Percentiles rank a stretch among this genome's conserved stretches.
These are phyloP conservation scores for Cucurbita moschata DNA, from an alignment of 306 rosid species.

Conservation along the genomic window DNA sequence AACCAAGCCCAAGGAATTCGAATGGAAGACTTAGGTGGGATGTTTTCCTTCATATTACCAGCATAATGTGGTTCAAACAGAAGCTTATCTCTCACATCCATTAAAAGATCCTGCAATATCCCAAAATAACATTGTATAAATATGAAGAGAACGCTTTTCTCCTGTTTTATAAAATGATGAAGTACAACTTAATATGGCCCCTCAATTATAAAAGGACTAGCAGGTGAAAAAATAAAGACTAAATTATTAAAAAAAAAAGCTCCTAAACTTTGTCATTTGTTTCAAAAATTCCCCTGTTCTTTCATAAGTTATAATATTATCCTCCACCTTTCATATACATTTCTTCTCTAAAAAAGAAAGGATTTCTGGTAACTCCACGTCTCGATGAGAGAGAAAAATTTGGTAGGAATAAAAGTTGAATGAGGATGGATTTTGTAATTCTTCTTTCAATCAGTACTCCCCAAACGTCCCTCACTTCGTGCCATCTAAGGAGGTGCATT, in stretches of 20 bases:
- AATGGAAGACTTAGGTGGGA: constrained; percentile 72
- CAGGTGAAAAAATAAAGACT: neutral
- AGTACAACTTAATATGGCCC: neutral
- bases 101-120: constrained; percentile 55
- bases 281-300: neutral
- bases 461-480: no score
- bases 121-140: neutral
- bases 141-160: neutral
- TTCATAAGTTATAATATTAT: neutral
- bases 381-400: no score
- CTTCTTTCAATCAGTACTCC: no score
- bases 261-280: no score
- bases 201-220: neutral
- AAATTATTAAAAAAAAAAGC: no score
- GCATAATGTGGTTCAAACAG: constrained; percentile 95
- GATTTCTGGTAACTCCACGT: no score
- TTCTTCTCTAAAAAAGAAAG: no score
- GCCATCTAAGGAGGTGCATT: no score
- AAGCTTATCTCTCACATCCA: constrained; percentile 94
- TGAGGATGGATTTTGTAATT: no score
- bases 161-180: neutral
- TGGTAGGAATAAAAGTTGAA: no score
- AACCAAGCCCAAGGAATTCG: constrained; percentile 84
- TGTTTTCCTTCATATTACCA: constrained; percentile 62
- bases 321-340: neutral